Conservation (phyloP, 1,284 basidiomycete species). For the Coriolopsis trogii region DNA sequence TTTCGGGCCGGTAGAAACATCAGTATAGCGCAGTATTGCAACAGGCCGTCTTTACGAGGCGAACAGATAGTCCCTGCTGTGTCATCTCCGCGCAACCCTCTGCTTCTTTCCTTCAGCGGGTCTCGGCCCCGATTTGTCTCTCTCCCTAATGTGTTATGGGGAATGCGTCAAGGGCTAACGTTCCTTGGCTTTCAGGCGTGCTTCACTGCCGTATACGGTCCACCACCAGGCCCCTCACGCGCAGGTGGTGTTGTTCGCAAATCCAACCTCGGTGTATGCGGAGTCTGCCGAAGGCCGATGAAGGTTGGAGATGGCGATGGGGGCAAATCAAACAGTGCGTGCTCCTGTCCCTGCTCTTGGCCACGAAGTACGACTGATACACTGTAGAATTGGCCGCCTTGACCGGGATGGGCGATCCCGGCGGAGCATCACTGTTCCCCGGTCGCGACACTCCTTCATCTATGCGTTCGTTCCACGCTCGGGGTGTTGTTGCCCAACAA, state of each 20-base stretch:
- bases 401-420: slow-evolving; percentile 81
- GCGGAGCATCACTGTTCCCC: slow-evolving; percentile 58
- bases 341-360: not conserved
- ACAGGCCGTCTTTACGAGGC: too few species aligned
- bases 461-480: slow-evolving; percentile 32
- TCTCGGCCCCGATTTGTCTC: not conserved
- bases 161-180: not conserved
- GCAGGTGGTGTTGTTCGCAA: slow-evolving; percentile 60
- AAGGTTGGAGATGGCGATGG: slow-evolving; percentile 84
- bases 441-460: slow-evolving; percentile 62
- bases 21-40: too few species aligned
- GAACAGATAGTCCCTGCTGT: too few species aligned
- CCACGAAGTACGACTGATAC: slow-evolving; percentile 2
- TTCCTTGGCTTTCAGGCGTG: slow-evolving; percentile 66
- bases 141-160: not conserved
- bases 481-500: slow-evolving; percentile 38
- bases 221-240: slow-evolving; percentile 65
- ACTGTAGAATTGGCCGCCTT: slow-evolving; percentile 80
- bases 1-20: too few species aligned
- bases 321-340: slow-evolving; percentile 87
- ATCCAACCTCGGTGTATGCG: slow-evolving; percentile 90
- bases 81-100: too few species aligned
- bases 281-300: slow-evolving; percentile 95
- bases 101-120: not conserved
- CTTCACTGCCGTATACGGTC: slow-evolving; percentile 94